Percentiles rank a stretch among this genome's conserved stretches.
Conservation (phyloP, 2,329 filamentous ascomycete genomes). For the Ilyonectria destructans region DNA sequence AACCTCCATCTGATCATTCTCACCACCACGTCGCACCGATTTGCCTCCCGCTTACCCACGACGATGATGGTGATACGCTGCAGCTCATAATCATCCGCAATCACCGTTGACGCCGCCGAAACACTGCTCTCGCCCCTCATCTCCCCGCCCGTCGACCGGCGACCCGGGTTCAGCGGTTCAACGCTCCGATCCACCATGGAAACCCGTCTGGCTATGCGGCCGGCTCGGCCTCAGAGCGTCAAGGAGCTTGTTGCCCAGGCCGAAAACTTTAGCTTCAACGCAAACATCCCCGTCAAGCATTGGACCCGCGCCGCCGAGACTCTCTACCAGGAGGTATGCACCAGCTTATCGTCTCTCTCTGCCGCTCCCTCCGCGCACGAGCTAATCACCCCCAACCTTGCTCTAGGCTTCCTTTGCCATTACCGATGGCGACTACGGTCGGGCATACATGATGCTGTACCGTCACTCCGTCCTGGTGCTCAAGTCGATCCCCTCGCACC, state of each 20-base stretch:
- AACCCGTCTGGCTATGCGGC: conserved; percentile 51
- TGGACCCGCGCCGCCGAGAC: conserved; percentile 88
- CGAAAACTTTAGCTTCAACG: conserved; percentile 86
- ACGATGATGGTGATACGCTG: conserved; percentile 33
- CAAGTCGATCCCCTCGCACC: conserved; percentile 82
- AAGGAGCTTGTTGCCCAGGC: conserved; percentile 85
- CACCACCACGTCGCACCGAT: neutral
- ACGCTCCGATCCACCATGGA: conserved; percentile 45
- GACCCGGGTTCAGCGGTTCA: neutral
- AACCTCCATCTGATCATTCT: conserved; percentile 25
- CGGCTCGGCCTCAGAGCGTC: conserved; percentile 75
- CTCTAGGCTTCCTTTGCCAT: conserved; percentile 86
- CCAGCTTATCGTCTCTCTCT: neutral
- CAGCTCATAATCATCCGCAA: conserved; percentile 14
- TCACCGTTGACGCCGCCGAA: conserved; percentile 23
- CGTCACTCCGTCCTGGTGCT: conserved; percentile 90
- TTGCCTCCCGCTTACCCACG: neutral
- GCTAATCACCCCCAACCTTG: conserved; percentile 38
- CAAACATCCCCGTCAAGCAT: conserved; percentile 81
- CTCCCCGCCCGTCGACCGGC: neutral
- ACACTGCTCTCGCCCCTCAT: conserved; percentile 8
- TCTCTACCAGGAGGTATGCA: conserved; percentile 82
- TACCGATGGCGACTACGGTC: conserved; percentile 86
- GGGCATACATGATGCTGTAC: conserved; percentile 93
- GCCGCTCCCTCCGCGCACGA: too few species aligned